Conservation (phyloP, 768 basidiomycete species). For the Suillus bovinus region DNA sequence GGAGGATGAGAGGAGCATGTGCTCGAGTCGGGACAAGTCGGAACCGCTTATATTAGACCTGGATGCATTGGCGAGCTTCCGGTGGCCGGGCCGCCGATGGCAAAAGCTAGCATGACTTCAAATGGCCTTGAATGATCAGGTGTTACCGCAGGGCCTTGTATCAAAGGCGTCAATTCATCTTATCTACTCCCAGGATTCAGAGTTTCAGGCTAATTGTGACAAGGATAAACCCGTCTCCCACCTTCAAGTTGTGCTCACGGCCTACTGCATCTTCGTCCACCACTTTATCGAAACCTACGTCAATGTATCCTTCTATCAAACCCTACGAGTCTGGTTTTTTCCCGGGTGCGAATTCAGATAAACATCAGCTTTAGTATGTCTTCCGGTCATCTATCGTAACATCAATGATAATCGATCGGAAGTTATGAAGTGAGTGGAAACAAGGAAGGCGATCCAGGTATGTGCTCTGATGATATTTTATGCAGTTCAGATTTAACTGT, state of each 20-base stretch:
- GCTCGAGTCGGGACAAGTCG: no score
- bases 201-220: neutral
- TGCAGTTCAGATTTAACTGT: slow-evolving; percentile 1
- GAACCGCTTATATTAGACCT: no score
- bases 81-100: no score
- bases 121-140: neutral
- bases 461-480: neutral
- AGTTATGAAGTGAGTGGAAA: slow-evolving; percentile 87
- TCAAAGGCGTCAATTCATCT: neutral
- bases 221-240: neutral
- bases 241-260: neutral
- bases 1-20: no score
- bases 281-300: neutral
- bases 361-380: slow-evolving; percentile 76
- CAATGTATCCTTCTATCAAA: slow-evolving; percentile 68
- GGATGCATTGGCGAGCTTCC: no score
- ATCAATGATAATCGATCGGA: slow-evolving; percentile 3
- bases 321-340: slow-evolving; percentile 73
- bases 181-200: slow-evolving; percentile 3
- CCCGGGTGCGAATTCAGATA: slow-evolving; percentile 41
- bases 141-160: neutral
- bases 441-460: slow-evolving; percentile 73
- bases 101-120: no score
- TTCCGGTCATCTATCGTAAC: slow-evolving; percentile 13
- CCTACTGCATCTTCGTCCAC: neutral